Percentiles rank a stretch among this genome's conserved stretches.
These are phyloP conservation scores for Herpotrichia juniperi DNA, from an alignment of 2,329 filamentous ascomycete genomes.

Conservation along the genomic window DNA sequence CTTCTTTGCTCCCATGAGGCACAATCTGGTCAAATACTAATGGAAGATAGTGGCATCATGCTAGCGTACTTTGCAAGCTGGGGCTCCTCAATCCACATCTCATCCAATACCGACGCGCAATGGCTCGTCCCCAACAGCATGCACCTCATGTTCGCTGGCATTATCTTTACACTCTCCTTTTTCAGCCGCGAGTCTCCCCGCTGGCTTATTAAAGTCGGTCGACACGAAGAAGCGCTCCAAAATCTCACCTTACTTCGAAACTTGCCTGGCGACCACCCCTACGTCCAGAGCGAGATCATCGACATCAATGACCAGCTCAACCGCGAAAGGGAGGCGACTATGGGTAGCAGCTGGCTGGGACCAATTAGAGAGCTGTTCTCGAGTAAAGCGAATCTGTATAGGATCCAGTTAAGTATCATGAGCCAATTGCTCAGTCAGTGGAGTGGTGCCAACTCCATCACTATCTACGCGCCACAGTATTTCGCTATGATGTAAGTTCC, in stretches of 20 bases:
- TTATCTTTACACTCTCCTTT: slow-evolving; percentile 74
- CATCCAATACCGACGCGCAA: slow-evolving; percentile 47
- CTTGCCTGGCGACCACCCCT: slow-evolving; percentile 64
- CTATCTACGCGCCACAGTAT: slow-evolving; percentile 74
- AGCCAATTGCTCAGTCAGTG: slow-evolving; percentile 77
- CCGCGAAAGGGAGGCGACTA: slow-evolving; percentile 73
- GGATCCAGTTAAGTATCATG: slow-evolving; percentile 70
- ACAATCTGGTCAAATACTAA: slow-evolving; percentile 1
- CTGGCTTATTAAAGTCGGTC: slow-evolving; percentile 70
- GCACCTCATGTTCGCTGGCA: slow-evolving; percentile 76
- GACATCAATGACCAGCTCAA: slow-evolving; percentile 70
- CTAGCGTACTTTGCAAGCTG: slow-evolving; percentile 76
- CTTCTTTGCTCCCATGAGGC: neutral
- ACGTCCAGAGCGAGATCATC: slow-evolving; percentile 66
- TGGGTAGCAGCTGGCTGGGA: slow-evolving; percentile 68
- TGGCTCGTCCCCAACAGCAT: slow-evolving; percentile 74
- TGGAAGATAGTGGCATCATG: slow-evolving; percentile 66
- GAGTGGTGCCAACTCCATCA: slow-evolving; percentile 76
- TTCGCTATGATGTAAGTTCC: slow-evolving; percentile 65
- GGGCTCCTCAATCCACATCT: slow-evolving; percentile 60
- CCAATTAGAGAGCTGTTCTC: slow-evolving; percentile 72
- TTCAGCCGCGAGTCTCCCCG: slow-evolving; percentile 73
- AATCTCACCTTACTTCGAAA: slow-evolving; percentile 65
- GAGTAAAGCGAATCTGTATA: slow-evolving; percentile 72
- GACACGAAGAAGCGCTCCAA: slow-evolving; percentile 62